Percentiles rank a stretch among this genome's conserved stretches.
Conservation (phyloP, 306 rosid species). For the Mimosa pudica region DNA sequence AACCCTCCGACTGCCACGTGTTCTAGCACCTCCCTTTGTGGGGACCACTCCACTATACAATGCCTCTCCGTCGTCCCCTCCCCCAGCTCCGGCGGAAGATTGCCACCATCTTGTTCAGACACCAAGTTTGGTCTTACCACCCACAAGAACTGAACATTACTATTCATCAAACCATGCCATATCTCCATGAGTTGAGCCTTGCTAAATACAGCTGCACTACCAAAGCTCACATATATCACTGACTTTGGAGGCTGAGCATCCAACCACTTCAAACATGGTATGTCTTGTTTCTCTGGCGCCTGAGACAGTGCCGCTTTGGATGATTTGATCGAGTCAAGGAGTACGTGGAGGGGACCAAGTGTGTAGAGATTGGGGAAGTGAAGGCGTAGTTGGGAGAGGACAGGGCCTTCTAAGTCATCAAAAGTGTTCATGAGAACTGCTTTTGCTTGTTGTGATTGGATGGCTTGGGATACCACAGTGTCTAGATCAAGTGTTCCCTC, state of each 20-base stretch:
- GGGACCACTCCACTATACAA: not conserved
- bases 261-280: slow-evolving; percentile 58
- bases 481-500: not conserved
- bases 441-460: slow-evolving; percentile 30
- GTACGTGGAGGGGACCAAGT: slow-evolving; percentile 61
- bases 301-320: not conserved
- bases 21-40: not conserved
- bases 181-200: slow-evolving; percentile 32
- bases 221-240: not conserved
- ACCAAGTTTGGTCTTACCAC: slow-evolving; percentile 35
- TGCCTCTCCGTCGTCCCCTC: not conserved
- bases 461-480: not conserved
- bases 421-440: slow-evolving; percentile 61
- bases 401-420: slow-evolving; percentile 57
- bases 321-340: slow-evolving; percentile 16
- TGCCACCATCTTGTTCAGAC: not conserved
- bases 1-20: not conserved
- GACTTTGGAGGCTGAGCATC: slow-evolving; percentile 45
- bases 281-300: slow-evolving; percentile 24
- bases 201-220: slow-evolving; percentile 27
- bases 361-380: slow-evolving; percentile 43
- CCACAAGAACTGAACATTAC: slow-evolving; percentile 44
- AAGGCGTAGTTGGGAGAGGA: slow-evolving; percentile 33
- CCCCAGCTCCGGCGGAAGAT: not conserved
- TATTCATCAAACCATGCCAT: slow-evolving; percentile 47